Evolutionary conservation across 805 yeast species (phyloP).

Genomic region (Lipomyces japonicus): DNA sequence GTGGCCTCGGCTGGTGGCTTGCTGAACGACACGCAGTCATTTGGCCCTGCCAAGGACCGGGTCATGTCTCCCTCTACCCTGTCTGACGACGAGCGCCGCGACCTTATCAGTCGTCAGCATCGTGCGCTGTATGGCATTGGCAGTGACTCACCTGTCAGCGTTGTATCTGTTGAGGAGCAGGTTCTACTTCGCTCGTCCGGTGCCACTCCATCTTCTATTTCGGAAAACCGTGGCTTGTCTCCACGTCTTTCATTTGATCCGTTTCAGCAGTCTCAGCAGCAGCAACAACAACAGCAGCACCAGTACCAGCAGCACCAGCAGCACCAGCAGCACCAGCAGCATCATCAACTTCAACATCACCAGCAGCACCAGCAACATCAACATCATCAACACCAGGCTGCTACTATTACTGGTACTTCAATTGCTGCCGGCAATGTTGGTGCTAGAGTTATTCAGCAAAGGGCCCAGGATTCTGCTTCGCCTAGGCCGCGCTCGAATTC

Average conservation of each 20-base stretch:
- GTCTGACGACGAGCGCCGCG: slow-evolving; percentile 30
- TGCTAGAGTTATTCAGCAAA: neutral
- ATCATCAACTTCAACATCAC: slow-evolving; percentile 3
- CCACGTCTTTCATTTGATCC: slow-evolving; percentile 29
- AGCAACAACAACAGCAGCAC: slow-evolving; percentile 12
- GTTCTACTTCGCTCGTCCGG: slow-evolving; percentile 14
- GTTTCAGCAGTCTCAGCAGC: slow-evolving; percentile 16
- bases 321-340: slow-evolving; percentile 6
- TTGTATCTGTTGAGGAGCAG: slow-evolving; percentile 17
- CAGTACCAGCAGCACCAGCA: slow-evolving; percentile 1
- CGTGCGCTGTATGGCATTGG: slow-evolving; percentile 25
- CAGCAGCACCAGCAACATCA: slow-evolving; percentile 8
- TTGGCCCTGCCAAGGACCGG: slow-evolving; percentile 21
- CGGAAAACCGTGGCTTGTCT: slow-evolving; percentile 24
- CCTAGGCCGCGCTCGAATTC: slow-evolving; percentile 28
- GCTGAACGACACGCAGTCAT: slow-evolving; percentile 20
- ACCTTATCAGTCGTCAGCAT: slow-evolving; percentile 26
- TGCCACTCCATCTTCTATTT: slow-evolving; percentile 9
- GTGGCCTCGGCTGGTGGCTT: slow-evolving; percentile 8
- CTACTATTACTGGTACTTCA: slow-evolving; percentile 2
- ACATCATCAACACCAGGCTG: slow-evolving; percentile 7
- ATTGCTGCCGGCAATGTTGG: slow-evolving; percentile 2
- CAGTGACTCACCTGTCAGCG: neutral
- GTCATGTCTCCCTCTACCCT: slow-evolving; percentile 27
- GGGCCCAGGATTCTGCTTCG: slow-evolving; percentile 5